Conservation (phyloP, 2,329 filamentous ascomycete genomes). For the Penicillium sp. region DNA sequence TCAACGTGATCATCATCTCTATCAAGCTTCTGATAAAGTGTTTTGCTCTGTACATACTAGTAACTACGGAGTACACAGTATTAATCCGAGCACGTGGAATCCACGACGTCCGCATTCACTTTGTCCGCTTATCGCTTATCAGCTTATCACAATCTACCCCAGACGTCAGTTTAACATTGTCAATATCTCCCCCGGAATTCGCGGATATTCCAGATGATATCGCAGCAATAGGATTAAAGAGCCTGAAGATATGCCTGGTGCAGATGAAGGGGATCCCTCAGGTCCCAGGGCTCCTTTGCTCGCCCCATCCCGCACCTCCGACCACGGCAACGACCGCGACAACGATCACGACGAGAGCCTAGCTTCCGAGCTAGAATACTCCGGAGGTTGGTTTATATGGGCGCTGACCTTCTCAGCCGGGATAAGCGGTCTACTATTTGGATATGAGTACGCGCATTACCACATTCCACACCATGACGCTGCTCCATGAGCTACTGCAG, state of each 20-base stretch:
- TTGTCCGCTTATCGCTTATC: not conserved
- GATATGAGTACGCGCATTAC: conserved; percentile 51
- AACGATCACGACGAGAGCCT: conserved; percentile 8
- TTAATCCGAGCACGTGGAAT: not conserved
- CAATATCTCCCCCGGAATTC: not conserved
- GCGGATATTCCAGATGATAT: conserved; percentile 7
- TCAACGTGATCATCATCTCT: not conserved
- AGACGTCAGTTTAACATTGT: conserved; percentile 6
- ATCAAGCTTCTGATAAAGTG: not conserved
- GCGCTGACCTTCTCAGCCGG: conserved; percentile 55
- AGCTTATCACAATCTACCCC: conserved; percentile 16
- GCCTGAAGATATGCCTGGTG: conserved; percentile 24
- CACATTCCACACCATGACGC: not conserved
- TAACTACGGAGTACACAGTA: too few species aligned
- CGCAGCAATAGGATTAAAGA: conserved; percentile 5
- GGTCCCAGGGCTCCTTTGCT: conserved; percentile 34
- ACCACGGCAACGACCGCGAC: conserved; percentile 11
- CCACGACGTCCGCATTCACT: conserved; percentile 6
- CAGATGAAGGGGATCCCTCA: conserved; percentile 22
- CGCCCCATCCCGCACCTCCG: conserved; percentile 12
- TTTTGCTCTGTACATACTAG: too few species aligned
- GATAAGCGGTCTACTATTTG: conserved; percentile 57
- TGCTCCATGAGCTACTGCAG: not conserved
- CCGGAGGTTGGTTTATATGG: conserved; percentile 51
- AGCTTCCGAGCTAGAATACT: conserved; percentile 17